These are phyloP conservation scores for Betula pendula DNA, from an alignment of 306 rosid genomes.

Conservation along the genomic window DNA sequence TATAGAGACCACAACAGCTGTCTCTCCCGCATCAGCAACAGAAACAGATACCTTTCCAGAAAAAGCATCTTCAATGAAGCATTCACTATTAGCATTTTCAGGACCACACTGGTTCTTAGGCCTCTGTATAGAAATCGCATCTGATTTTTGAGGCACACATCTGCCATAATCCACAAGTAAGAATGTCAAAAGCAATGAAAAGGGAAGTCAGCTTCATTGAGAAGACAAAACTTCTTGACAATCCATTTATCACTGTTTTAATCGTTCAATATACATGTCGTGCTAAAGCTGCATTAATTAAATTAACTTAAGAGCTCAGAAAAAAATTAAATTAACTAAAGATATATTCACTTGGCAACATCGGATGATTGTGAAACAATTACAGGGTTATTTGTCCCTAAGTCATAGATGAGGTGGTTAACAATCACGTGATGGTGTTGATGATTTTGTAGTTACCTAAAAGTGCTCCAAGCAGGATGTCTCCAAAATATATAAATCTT, in stretches of 20 bases:
- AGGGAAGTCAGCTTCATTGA: conserved; percentile 26
- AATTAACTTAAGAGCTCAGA: not conserved
- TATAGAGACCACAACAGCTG: conserved; percentile 89
- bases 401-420: not conserved
- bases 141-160: conserved; percentile 57
- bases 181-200: conserved; percentile 27
- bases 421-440: not conserved
- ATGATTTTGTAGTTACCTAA: not conserved
- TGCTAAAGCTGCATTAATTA: not conserved
- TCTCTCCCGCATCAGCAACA: conserved; percentile 91
- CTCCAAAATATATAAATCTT: not conserved
- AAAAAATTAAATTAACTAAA: too few species aligned
- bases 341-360: not conserved
- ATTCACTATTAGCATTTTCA: conserved; percentile 36
- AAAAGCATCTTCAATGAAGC: conserved; percentile 48
- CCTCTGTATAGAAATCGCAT: conserved; percentile 39
- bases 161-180: conserved; percentile 48
- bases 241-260: conserved; percentile 14
- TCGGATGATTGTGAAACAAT: conserved; percentile 1
- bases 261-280: not conserved
- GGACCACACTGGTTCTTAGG: conserved; percentile 31
- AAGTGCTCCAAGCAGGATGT: conserved; percentile 8
- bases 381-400: not conserved
- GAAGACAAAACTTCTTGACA: conserved; percentile 21
- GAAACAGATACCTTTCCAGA: conserved; percentile 73